A percentile compares a stretch with the other conserved stretches of the same genome.
Conservation (phyloP, 495 filamentous ascomycete species). For the Penicillium canescens region DNA sequence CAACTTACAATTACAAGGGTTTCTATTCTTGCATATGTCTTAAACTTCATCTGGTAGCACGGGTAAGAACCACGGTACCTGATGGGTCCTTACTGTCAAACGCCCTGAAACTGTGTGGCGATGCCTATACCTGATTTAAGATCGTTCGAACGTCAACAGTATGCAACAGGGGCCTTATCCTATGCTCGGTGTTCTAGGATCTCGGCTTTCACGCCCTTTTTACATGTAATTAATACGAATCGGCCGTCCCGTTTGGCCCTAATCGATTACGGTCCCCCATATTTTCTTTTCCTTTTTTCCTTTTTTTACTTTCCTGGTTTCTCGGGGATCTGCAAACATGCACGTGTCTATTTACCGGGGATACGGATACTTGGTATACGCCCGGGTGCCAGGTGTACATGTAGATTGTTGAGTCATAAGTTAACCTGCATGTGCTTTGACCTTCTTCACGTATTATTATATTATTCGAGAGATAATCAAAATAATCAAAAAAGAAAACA, state of each 20-base stretch:
- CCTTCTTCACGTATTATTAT: neutral
- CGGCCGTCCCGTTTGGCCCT: slow-evolving; percentile 8
- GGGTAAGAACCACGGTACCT: slow-evolving; percentile 19
- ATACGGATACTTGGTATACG: slow-evolving; percentile 8
- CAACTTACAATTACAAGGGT: neutral
- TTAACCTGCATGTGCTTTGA: neutral
- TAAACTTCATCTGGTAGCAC: slow-evolving; percentile 5
- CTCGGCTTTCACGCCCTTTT: slow-evolving; percentile 5
- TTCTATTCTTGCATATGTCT: slow-evolving; percentile 8
- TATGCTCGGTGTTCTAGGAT: slow-evolving; percentile 13
- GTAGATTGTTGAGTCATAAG: slow-evolving; percentile 10
- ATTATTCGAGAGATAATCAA: neutral
- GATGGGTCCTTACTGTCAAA: slow-evolving; percentile 18
- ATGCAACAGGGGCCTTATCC: slow-evolving; percentile 1
- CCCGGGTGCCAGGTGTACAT: neutral
- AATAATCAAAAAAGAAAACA: neutral
- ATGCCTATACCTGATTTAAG: too few species aligned
- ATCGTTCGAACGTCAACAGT: too few species aligned
- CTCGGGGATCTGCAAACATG: slow-evolving; percentile 30
- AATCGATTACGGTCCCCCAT: neutral
- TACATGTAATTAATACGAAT: slow-evolving; percentile 11
- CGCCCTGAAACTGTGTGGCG: slow-evolving; percentile 1
- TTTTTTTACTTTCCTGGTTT: slow-evolving; percentile 12
- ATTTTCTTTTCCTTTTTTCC: slow-evolving; percentile 6
- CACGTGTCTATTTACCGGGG: slow-evolving; percentile 23